Evolutionary conservation across 495 filamentous ascomycete genomes (phyloP).

Genomic region (Penicillium lividum): DNA sequence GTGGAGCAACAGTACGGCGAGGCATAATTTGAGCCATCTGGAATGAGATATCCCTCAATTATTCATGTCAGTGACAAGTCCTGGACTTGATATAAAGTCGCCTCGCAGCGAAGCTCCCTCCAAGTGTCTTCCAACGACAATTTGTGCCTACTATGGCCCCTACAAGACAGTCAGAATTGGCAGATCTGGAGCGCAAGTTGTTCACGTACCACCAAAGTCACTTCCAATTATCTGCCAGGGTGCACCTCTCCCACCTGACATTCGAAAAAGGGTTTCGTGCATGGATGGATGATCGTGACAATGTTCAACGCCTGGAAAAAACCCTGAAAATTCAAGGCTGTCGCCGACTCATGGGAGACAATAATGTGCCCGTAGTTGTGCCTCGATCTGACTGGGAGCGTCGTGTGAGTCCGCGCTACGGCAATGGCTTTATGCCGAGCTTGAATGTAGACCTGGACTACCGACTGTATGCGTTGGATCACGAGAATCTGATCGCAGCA

Average conservation of each 20-base stretch:
- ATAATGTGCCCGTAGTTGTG: conserved; percentile 5
- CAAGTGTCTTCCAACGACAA: too few species aligned
- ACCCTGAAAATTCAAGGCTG: conserved; percentile 7
- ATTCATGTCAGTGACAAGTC: too few species aligned
- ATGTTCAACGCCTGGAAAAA: neutral
- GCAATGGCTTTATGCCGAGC: neutral
- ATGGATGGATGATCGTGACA: conserved; percentile 3
- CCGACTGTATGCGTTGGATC: conserved; percentile 8
- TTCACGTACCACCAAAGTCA: neutral
- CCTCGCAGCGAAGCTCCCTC: too few species aligned
- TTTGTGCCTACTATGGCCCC: neutral
- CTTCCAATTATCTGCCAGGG: conserved; percentile 6
- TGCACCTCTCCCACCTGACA: conserved; percentile 1
- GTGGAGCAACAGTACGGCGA: too few species aligned
- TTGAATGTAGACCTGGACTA: conserved; percentile 6
- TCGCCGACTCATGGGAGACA: conserved; percentile 2
- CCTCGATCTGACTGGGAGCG: neutral
- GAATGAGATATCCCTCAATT: too few species aligned
- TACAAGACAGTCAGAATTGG: neutral
- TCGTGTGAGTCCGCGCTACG: neutral
- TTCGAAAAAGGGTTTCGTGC: conserved; percentile 3
- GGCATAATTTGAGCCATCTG: too few species aligned
- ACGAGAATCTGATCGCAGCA: conserved; percentile 14
- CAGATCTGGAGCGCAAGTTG: conserved; percentile 1
- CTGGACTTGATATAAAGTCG: too few species aligned